Percentiles rank a stretch among this genome's conserved stretches.
These are phyloP conservation scores for Pleurotus pulmonarius DNA, from an alignment of 768 basidiomycete genomes.

Conservation along the genomic window DNA sequence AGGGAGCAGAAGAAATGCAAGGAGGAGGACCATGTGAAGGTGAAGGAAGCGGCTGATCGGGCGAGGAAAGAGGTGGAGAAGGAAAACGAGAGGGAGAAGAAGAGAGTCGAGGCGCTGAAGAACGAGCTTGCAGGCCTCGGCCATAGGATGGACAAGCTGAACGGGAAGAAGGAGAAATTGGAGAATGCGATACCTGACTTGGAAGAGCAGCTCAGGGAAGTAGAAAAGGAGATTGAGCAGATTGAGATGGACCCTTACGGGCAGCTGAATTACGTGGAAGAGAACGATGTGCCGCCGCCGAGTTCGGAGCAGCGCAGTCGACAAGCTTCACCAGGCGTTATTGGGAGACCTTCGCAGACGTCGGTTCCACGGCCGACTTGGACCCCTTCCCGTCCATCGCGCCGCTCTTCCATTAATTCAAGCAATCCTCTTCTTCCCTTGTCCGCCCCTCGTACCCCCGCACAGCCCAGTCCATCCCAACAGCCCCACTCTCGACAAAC, in stretches of 20 bases:
- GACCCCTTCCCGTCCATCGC: conserved; percentile 1
- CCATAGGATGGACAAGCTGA: conserved; percentile 66
- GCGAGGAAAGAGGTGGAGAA: conserved; percentile 36
- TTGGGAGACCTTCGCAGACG: conserved; percentile 15
- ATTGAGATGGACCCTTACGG: conserved; percentile 9
- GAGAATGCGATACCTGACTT: conserved; percentile 63
- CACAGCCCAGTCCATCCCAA: background rate
- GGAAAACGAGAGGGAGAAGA: conserved; percentile 47
- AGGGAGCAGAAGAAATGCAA: conserved; percentile 20
- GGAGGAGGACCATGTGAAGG: conserved; percentile 36
- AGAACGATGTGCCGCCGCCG: background rate
- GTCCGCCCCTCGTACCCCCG: background rate
- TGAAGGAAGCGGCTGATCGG: conserved; percentile 47
- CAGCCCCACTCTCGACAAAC: background rate
- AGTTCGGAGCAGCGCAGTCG: conserved; percentile 11
- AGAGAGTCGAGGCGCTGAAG: conserved; percentile 51
- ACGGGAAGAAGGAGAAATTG: conserved; percentile 61
- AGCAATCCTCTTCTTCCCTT: background rate
- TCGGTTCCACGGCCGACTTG: conserved; percentile 12
- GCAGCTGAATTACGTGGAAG: background rate
- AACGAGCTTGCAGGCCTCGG: conserved; percentile 52
- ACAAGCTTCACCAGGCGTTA: conserved; percentile 14
- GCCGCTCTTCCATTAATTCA: conserved; percentile 5
- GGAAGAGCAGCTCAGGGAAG: conserved; percentile 58
- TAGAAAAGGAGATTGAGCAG: conserved; percentile 58